phyloP scores from a whole-genome alignment of 2,329 filamentous ascomycete genomes.

The Stromatinia cepivora region DNA sequence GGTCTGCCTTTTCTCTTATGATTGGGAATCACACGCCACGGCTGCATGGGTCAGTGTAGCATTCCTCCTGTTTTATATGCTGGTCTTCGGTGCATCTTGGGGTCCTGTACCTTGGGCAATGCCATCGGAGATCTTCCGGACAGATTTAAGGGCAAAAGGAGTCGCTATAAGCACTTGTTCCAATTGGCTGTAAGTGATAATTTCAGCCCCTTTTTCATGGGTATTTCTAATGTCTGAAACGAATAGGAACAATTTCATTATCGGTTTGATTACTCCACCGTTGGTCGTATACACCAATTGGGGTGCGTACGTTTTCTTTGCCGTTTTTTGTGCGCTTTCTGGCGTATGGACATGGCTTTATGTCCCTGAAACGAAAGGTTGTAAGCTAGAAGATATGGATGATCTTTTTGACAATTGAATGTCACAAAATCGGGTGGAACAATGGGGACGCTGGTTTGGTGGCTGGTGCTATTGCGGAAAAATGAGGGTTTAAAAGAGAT shows the following conservation, averaged over 20 bases:
- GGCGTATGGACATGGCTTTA: slow-evolving; percentile 52
- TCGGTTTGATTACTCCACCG: slow-evolving; percentile 60
- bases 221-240: not conserved
- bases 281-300: slow-evolving; percentile 58
- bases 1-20: slow-evolving; percentile 51
- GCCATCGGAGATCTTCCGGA: slow-evolving; percentile 62
- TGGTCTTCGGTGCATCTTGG: slow-evolving; percentile 52
- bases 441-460: not conserved
- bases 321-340: slow-evolving; percentile 49
- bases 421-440: not conserved
- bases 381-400: slow-evolving; percentile 56
- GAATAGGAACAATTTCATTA: slow-evolving; percentile 18
- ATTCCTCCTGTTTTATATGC: slow-evolving; percentile 60
- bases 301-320: slow-evolving; percentile 58
- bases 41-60: slow-evolving; percentile 57
- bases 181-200: slow-evolving; percentile 54
- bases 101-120: slow-evolving; percentile 42
- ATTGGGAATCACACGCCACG: slow-evolving; percentile 51
- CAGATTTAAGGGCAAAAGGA: slow-evolving; percentile 60
- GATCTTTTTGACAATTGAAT: slow-evolving; percentile 24
- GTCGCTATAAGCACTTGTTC: slow-evolving; percentile 62
- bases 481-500: not conserved
- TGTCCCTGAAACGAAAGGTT: slow-evolving; percentile 50
- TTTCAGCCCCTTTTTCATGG: not conserved
- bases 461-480: not conserved